Evolutionary conservation across 805 yeast genomes (phyloP), one percentile per base, ranked within the genome.

Genomic region (Priceomyces medius): DNA sequence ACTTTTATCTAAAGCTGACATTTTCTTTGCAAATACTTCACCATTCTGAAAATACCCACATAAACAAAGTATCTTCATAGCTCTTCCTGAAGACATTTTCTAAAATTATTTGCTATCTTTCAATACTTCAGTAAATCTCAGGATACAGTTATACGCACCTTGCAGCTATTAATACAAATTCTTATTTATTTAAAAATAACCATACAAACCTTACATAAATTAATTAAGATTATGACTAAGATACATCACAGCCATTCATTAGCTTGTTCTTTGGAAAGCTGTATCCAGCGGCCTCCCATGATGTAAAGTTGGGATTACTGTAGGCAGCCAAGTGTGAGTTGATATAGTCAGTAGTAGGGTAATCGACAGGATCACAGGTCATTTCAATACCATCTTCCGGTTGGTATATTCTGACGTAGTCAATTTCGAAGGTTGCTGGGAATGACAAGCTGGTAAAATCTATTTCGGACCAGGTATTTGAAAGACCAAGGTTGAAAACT

Each of bases 381-480:
- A 83, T 42, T 35, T 78, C 75, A 21, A 72, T 61, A 7, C 73
- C 65, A 51, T 78, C 81, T 23, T 68, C 55, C 2, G 96, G 96
- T 67, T 91, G 99, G 63, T 91, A 91, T 9, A 91, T 57, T 54
- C 99, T 80, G 24, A 91, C 95, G 54, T 85, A 87, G 61, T 91
- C 97, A 34, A 91, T 67, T 43, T 79, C 70, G 81, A 90, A 71
- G 1, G 77, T 73, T 10, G 77, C 77, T 2, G 99, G 99, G 77
- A 91, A 91, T 35, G 66, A 65, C 44, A 89, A 69, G 3, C 81
- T 70, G 33, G 81, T 79, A 97, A 97, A 91, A 66, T 89, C 91
- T 47, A 91, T 91, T 62, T 86, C 88, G 6, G 93, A 87, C 98
- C 98, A 91, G 45, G 81, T 85, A 55, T 83, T 85, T 12, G 97